These are phyloP conservation scores for Globisporangium acanthophoron DNA, from an alignment of 352 stramenopile species.

Conservation along the genomic window DNA sequence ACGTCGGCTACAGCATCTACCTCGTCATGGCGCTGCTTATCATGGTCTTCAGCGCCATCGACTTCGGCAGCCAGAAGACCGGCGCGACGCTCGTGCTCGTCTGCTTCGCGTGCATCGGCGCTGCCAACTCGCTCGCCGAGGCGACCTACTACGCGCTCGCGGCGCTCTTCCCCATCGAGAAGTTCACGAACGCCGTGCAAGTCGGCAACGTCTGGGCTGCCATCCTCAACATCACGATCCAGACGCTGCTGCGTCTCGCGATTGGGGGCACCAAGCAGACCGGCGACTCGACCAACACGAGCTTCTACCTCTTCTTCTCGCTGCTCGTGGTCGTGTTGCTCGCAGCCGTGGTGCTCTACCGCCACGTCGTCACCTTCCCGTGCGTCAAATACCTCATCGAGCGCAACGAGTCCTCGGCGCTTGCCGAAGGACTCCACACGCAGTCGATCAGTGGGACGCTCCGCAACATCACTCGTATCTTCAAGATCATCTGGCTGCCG, in stretches of 20 bases:
- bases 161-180: constrained; percentile 53
- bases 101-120: constrained; percentile 43
- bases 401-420: constrained; percentile 29
- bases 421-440: constrained; percentile 23
- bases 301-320: constrained; percentile 64
- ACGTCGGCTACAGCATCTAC: constrained; percentile 48
- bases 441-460: constrained; percentile 27
- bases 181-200: constrained; percentile 65
- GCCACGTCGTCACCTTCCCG: constrained; percentile 22
- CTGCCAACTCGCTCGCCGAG: constrained; percentile 52
- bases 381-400: constrained; percentile 51
- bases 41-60: constrained; percentile 55
- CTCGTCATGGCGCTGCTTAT: constrained; percentile 47
- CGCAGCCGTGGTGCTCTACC: constrained; percentile 38
- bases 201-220: constrained; percentile 50
- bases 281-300: constrained; percentile 22
- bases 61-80: constrained; percentile 40
- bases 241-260: constrained; percentile 43
- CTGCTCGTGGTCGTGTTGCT: constrained; percentile 48
- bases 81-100: constrained; percentile 47
- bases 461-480: constrained; percentile 38
- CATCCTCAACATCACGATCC: constrained; percentile 51
- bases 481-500: constrained; percentile 42
- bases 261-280: constrained; percentile 39
- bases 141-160: constrained; percentile 57